These are phyloP conservation scores for Helianthus tuberosus DNA, from an alignment of 129 eudicot species.

Conservation along the genomic window DNA sequence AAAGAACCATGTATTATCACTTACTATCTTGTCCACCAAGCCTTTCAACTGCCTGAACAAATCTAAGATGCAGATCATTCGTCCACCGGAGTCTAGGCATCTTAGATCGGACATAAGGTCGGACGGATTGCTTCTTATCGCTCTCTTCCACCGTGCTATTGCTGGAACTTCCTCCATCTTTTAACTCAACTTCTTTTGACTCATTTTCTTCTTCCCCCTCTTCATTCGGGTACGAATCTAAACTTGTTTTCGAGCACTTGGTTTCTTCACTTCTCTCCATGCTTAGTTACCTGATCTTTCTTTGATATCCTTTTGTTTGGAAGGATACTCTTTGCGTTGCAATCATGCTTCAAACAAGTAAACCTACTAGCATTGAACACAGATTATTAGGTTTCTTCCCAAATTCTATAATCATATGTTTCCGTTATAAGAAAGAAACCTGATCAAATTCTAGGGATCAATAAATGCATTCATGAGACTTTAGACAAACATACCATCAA, in stretches of 20 bases:
- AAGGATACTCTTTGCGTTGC: neutral
- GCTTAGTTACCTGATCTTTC: conserved; percentile 10
- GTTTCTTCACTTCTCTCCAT: conserved; percentile 58
- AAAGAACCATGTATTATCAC: conserved; percentile 24
- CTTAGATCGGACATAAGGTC: conserved; percentile 86
- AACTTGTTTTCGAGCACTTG: conserved; percentile 50
- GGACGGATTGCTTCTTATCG: conserved; percentile 64
- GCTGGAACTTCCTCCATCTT: conserved; percentile 68
- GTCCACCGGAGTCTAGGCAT: conserved; percentile 88
- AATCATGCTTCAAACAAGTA: conserved; percentile 23
- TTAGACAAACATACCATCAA: conserved; percentile 31
- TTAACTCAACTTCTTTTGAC: conserved; percentile 30
- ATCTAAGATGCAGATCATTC: conserved; percentile 78
- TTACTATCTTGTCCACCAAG: conserved; percentile 90
- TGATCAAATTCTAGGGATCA: conserved; percentile 27
- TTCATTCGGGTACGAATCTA: conserved; percentile 34
- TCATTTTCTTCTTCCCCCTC: conserved; percentile 50
- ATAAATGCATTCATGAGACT: conserved; percentile 25
- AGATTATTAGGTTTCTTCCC: conserved; percentile 22
- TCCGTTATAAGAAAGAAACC: conserved; percentile 26
- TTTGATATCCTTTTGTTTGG: conserved; percentile 5
- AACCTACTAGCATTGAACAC: conserved; percentile 25
- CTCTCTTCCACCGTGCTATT: conserved; percentile 76
- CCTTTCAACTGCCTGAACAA: conserved; percentile 82
- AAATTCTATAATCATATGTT: conserved; percentile 23